A percentile compares a stretch with the other conserved stretches of the same genome.
These are phyloP conservation scores for Blastocystis hominis DNA, from an alignment of 352 stramenopile species.

Conservation along the genomic window DNA sequence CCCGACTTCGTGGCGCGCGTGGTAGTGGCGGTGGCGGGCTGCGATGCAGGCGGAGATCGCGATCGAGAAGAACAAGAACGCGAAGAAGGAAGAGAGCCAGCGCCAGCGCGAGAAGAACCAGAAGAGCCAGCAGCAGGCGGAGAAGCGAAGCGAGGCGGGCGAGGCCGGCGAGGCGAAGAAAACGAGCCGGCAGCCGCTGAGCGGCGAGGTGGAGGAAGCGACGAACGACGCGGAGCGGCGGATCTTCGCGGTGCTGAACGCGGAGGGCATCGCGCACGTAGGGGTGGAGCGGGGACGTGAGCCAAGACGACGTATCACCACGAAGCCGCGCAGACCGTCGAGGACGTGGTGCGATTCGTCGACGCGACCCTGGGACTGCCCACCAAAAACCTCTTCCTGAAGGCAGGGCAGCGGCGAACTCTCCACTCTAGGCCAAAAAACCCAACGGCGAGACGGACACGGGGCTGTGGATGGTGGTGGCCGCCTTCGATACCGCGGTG, in stretches of 20 bases:
- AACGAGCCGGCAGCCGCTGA: background rate
- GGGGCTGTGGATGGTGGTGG: constrained; percentile 46
- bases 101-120: constrained; percentile 14
- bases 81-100: constrained; percentile 21
- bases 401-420: background rate
- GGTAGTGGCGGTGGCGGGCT: background rate
- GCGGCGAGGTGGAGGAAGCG: background rate
- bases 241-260: constrained; percentile 36
- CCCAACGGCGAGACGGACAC: background rate
- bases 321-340: constrained; percentile 44
- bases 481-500: constrained; percentile 30
- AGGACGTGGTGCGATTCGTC: constrained; percentile 47
- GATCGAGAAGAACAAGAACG: constrained; percentile 36
- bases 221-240: background rate
- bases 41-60: background rate
- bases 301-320: constrained; percentile 4
- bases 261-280: constrained; percentile 15
- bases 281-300: background rate
- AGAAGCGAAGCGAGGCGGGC: background rate
- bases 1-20: background rate
- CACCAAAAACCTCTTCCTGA: constrained; percentile 57
- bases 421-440: constrained; percentile 25
- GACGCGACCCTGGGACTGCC: background rate
- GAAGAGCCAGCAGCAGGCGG: background rate
- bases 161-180: background rate